Base-by-base conservation (phyloP, 2,329 filamentous ascomycete genomes). In the Talaromyces pinophilus region DNA sequence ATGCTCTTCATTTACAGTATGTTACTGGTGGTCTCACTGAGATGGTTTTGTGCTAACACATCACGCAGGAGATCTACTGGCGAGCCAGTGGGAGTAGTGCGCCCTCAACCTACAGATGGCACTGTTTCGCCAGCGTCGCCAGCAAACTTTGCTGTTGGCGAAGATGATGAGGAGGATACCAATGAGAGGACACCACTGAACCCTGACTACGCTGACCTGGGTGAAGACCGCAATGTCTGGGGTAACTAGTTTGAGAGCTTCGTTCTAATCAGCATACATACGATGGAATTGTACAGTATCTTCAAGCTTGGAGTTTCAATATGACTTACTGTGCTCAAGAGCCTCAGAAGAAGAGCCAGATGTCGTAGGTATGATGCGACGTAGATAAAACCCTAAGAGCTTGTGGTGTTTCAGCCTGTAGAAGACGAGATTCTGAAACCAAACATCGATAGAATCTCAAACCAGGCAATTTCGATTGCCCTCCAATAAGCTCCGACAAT, bases 1-100 rank as follows among this genome's bases (percentile, higher is more conserved):
- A 77, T 60, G 69, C 69, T 38, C 71, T 71, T 62, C 73, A 71
- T 61, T 77, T 76, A 67, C 71, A 71, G 76, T 78, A 73, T 71
- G 76, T 62, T 59, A 48, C 19, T 62, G 62, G 63, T 67, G 42
- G 38, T 57, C 38, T 63, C 15, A 30, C 22, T 65, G 25, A 46
- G 22, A 46, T n/a, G 19, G 22, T 59, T 28, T 68, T 64, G 55
- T 59, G 55, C 62, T 74, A 66, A 74, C 69, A 66, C 19, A 10
- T 67, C 42, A 65, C 69, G 44, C 64, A 79, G 77, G 67, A 75
- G 72, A 67, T 73, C 72, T 44, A 73, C 73, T 2, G 73, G 73
- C 22, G 68, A 74, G 48, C 72, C 74, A 69, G 70, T 76, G 30
- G 75, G 71, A 59, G 74, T 74, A 13, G 61, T 67, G 3, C 54